Evolutionary conservation across 495 filamentous ascomycete species (phyloP).

Genomic region (Penicillium angulare): DNA sequence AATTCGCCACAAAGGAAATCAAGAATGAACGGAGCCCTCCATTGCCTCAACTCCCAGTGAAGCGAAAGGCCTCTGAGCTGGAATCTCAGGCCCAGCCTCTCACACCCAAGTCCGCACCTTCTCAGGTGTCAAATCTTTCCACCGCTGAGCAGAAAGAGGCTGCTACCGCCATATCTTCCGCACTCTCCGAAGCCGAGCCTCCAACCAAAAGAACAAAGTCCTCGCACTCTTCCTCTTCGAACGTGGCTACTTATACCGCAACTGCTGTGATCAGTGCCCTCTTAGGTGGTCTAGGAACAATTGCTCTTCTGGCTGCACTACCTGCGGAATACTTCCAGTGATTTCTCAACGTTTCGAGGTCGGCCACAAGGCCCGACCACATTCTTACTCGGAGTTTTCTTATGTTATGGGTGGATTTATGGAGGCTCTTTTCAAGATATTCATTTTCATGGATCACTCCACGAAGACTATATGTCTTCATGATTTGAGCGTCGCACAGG

Average conservation of each 20-base stretch:
- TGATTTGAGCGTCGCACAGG: not conserved
- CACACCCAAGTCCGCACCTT: conserved; percentile 8
- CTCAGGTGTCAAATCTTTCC: conserved; percentile 29
- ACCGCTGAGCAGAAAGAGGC: conserved; percentile 10
- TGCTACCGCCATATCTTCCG: conserved; percentile 16
- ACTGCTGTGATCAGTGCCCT: conserved; percentile 45
- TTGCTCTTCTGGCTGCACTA: conserved; percentile 47
- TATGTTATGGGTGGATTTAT: too few relatives aligned
- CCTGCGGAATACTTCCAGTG: conserved; percentile 40
- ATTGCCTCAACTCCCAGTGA: conserved; percentile 8
- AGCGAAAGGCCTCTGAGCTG: conserved; percentile 39
- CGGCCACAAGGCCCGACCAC: too few relatives aligned
- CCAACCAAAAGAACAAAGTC: conserved; percentile 36
- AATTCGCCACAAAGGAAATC: not conserved
- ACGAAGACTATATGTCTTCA: not conserved
- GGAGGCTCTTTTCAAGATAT: not conserved
- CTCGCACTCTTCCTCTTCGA: conserved; percentile 11
- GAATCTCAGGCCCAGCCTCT: conserved; percentile 8
- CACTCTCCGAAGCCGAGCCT: conserved; percentile 19
- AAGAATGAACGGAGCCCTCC: not conserved
- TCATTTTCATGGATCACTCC: not conserved
- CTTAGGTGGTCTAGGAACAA: conserved; percentile 48
- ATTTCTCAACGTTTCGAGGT: not conserved
- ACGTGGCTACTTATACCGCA: conserved; percentile 38
- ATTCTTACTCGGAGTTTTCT: too few relatives aligned